Evolutionary conservation across 2,329 filamentous ascomycete genomes (phyloP).

Genomic region (Penicillium sp.): DNA sequence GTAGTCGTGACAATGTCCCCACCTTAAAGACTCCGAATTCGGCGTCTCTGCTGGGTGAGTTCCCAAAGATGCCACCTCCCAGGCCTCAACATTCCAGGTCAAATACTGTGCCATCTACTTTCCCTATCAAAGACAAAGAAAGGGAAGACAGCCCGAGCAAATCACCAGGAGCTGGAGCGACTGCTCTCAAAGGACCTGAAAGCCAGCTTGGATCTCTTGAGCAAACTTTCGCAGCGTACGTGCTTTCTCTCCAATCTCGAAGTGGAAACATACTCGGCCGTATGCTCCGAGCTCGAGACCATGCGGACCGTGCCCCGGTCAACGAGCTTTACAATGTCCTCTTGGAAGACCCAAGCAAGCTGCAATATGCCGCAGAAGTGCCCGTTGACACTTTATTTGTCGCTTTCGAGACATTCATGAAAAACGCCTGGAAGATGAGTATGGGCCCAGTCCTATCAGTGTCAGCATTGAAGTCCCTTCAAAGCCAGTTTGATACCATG

Average conservation of each 20-base stretch:
- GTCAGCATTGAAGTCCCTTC: constrained; percentile 70
- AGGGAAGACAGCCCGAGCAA: constrained; percentile 32
- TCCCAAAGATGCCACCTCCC: constrained; percentile 44
- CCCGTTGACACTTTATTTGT: constrained; percentile 82
- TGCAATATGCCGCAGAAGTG: constrained; percentile 71
- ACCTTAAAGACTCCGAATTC: constrained; percentile 35
- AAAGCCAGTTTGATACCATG: constrained; percentile 49
- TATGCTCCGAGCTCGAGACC: constrained; percentile 66
- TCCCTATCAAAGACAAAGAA: constrained; percentile 48
- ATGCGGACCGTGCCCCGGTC: constrained; percentile 73
- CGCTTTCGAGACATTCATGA: constrained; percentile 89
- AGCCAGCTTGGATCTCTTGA: constrained; percentile 73
- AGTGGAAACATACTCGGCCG: constrained; percentile 84
- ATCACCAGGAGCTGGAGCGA: constrained; percentile 55
- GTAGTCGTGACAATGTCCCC: constrained; percentile 45
- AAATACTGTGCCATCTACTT: constrained; percentile 43
- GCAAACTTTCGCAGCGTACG: constrained; percentile 79
- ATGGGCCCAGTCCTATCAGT: constrained; percentile 81
- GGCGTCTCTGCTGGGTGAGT: constrained; percentile 40
- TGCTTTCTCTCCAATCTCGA: constrained; percentile 75
- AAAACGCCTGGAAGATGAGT: constrained; percentile 81
- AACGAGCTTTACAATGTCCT: constrained; percentile 90
- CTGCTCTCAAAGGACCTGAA: constrained; percentile 50
- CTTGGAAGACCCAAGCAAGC: constrained; percentile 76
- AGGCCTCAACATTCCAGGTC: constrained; percentile 41